phyloP scores from a whole-genome alignment of 352 stramenopile species.

The Blastocystis hominis region DNA sequence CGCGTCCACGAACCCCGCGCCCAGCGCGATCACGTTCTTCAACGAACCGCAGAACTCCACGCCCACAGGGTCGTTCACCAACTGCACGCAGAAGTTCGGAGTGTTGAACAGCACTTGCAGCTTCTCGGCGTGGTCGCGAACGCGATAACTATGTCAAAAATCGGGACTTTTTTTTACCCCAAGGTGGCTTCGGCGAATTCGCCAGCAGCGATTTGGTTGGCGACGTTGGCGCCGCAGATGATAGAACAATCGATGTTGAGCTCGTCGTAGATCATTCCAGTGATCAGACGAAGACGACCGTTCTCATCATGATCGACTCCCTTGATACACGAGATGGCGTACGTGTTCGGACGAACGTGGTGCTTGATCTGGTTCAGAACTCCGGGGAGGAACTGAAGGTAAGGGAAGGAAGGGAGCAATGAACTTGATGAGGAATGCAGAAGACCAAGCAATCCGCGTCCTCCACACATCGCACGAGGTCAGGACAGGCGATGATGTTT shows the following conservation, averaged over 20 bases:
- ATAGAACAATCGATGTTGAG: slow-evolving; percentile 78
- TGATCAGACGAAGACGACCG: slow-evolving; percentile 71
- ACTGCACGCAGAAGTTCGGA: slow-evolving; percentile 80
- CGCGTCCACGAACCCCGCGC: slow-evolving; percentile 88
- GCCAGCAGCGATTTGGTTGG: slow-evolving; percentile 82
- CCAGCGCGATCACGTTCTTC: slow-evolving; percentile 91
- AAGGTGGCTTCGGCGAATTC: slow-evolving; percentile 92
- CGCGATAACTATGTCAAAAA: slow-evolving; percentile 29
- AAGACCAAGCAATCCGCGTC: slow-evolving; percentile 86
- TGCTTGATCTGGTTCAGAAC: slow-evolving; percentile 64
- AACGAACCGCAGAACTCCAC: slow-evolving; percentile 88
- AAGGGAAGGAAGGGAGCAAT: slow-evolving; percentile 73
- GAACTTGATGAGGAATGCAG: slow-evolving; percentile 87
- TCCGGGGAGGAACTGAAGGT: slow-evolving; percentile 65
- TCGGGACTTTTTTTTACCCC: slow-evolving; percentile 68
- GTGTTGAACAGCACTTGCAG: slow-evolving; percentile 68
- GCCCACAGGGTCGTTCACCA: slow-evolving; percentile 80
- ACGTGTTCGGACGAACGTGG: slow-evolving; percentile 67
- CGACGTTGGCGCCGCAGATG: slow-evolving; percentile 92
- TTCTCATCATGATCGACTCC: slow-evolving; percentile 65
- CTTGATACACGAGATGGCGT: slow-evolving; percentile 81
- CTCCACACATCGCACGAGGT: slow-evolving; percentile 76
- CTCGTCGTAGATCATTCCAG: slow-evolving; percentile 74
- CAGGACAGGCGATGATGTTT: slow-evolving; percentile 82
- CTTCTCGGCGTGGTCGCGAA: slow-evolving; percentile 51